Percentiles rank a stretch among this genome's conserved stretches.
These are phyloP conservation scores for Raffaelea arxii DNA, from an alignment of 2,329 filamentous ascomycete species.

Conservation along the genomic window DNA sequence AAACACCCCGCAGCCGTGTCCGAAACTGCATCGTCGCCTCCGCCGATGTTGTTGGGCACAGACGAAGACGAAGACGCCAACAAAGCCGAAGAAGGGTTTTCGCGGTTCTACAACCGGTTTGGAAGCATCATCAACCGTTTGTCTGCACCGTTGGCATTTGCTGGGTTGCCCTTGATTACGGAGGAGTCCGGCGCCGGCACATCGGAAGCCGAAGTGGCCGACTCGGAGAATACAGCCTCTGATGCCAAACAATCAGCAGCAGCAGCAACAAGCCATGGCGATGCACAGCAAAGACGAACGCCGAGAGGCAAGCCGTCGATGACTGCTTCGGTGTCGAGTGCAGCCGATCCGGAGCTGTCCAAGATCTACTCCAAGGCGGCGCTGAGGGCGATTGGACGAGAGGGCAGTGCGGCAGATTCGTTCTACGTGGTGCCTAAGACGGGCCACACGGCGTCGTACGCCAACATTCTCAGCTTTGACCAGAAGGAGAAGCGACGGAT, in stretches of 20 bases:
- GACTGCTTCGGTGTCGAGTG: conserved; percentile 18
- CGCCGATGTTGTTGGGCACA: conserved; percentile 17
- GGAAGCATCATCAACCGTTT: conserved; percentile 80
- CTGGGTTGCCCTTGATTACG: conserved; percentile 69
- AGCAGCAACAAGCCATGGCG: conserved; percentile 15
- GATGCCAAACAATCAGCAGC: neutral
- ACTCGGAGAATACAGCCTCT: neutral
- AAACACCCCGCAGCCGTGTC: conserved; percentile 17
- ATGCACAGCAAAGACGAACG: neutral
- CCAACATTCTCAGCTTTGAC: conserved; percentile 69
- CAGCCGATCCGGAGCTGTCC: conserved; percentile 63
- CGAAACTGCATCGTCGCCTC: conserved; percentile 29
- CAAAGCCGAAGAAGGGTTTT: conserved; percentile 65
- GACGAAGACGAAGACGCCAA: conserved; percentile 15
- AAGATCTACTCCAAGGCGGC: conserved; percentile 81
- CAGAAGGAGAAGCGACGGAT: conserved; percentile 54
- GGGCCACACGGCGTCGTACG: conserved; percentile 87
- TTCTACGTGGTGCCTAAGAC: conserved; percentile 94
- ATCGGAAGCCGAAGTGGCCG: neutral
- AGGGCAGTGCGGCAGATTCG: conserved; percentile 55
- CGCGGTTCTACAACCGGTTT: conserved; percentile 86
- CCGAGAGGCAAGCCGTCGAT: conserved; percentile 4
- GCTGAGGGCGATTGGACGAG: conserved; percentile 65
- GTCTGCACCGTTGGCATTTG: conserved; percentile 85
- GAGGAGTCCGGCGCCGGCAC: conserved; percentile 28